Evolutionary conservation across 192 early-diverging fungal species (phyloP).

Genomic region (Coemansia sp.): DNA sequence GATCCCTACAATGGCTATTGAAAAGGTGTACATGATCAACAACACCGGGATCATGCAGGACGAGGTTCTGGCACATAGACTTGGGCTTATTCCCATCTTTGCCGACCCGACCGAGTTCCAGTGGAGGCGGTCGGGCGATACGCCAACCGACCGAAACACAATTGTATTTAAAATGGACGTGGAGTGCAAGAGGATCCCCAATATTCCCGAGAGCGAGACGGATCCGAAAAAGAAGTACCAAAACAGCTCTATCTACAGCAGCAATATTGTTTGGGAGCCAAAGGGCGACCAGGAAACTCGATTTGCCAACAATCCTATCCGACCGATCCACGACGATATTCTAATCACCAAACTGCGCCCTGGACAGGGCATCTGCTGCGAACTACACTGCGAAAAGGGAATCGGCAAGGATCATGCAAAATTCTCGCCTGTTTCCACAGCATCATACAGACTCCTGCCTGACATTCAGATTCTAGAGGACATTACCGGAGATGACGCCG

Average conservation of each 20-base stretch:
- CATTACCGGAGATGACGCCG: constrained; percentile 80
- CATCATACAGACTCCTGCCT: constrained; percentile 91
- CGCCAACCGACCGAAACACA: constrained; percentile 90
- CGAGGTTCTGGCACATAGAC: constrained; percentile 87
- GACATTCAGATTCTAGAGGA: constrained; percentile 83
- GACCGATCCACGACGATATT: constrained; percentile 89
- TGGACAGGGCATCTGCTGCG: constrained; percentile 81
- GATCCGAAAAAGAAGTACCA: constrained; percentile 74
- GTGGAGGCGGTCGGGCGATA: constrained; percentile 69
- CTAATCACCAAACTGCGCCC: constrained; percentile 91
- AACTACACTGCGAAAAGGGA: constrained; percentile 89
- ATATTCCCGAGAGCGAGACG: constrained; percentile 62
- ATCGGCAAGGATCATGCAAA: constrained; percentile 96
- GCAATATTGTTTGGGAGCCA: constrained; percentile 81
- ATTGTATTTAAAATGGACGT: constrained; percentile 84
- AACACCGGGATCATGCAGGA: constrained; percentile 91
- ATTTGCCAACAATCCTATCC: constrained; percentile 67
- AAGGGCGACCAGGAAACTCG: constrained; percentile 82
- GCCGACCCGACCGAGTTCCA: constrained; percentile 82
- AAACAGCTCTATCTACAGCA: constrained; percentile 73
- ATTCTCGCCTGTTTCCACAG: constrained; percentile 95
- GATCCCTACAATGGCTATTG: constrained; percentile 97
- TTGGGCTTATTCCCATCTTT: constrained; percentile 90
- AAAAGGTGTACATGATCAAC: constrained; percentile 88
- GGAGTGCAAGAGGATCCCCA: constrained; percentile 66